Conservation (phyloP, 2,329 filamentous ascomycete species). For the Pestalotiopsis sp. region DNA sequence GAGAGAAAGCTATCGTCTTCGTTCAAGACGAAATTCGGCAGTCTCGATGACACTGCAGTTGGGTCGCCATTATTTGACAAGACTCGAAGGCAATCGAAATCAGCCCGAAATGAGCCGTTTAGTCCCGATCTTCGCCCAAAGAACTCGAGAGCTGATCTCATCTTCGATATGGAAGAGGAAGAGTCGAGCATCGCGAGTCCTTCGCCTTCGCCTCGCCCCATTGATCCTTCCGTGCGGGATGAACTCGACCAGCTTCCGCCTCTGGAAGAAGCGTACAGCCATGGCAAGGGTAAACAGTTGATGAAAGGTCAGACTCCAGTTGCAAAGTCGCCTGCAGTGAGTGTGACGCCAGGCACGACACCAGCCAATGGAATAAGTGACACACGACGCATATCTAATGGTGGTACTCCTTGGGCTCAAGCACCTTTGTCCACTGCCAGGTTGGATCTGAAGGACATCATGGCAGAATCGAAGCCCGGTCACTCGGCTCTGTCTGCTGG, state of each 20-base stretch:
- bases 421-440: slow-evolving; percentile 60
- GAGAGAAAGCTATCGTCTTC: slow-evolving; percentile 66
- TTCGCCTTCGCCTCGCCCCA: slow-evolving; percentile 27
- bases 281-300: slow-evolving; percentile 39
- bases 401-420: slow-evolving; percentile 51
- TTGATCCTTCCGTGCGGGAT: slow-evolving; percentile 17
- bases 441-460: slow-evolving; percentile 76
- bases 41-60: slow-evolving; percentile 62
- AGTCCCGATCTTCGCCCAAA: slow-evolving; percentile 72
- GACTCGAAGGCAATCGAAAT: slow-evolving; percentile 48
- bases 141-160: slow-evolving; percentile 73
- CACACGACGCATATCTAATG: slow-evolving; percentile 21
- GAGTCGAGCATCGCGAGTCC: slow-evolving; percentile 39
- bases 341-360: slow-evolving; percentile 11
- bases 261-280: slow-evolving; percentile 39
- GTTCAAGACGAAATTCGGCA: slow-evolving; percentile 61
- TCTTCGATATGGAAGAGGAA: slow-evolving; percentile 94
- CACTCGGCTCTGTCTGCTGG: slow-evolving; percentile 57
- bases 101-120: slow-evolving; percentile 54
- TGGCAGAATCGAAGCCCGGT: slow-evolving; percentile 58
- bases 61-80: slow-evolving; percentile 46
- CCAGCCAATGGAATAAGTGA: slow-evolving; percentile 16
- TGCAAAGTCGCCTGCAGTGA: slow-evolving; percentile 17
- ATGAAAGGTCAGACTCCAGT: slow-evolving; percentile 16
- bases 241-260: slow-evolving; percentile 34